Evolutionary conservation across 1,139 yeast species (phyloP).

Genomic region (Blastobotrys persicus): DNA sequence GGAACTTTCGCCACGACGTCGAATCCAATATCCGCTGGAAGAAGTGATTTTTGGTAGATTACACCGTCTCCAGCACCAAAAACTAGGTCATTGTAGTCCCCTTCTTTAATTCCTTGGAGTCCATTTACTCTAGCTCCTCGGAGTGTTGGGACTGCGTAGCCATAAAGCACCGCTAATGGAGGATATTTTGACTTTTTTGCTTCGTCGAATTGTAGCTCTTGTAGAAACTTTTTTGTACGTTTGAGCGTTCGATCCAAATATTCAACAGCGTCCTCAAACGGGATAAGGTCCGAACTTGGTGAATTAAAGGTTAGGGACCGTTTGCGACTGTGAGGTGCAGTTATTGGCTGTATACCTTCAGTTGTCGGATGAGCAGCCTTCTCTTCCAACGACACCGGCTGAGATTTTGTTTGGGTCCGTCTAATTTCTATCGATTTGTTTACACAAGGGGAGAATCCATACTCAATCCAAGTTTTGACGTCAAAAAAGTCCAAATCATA

Average conservation of each 20-base stretch:
- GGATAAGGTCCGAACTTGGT: conserved; percentile 24
- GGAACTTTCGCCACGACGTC: conserved; percentile 64
- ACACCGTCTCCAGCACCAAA: conserved; percentile 96
- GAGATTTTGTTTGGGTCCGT: conserved; percentile 13
- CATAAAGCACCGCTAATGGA: conserved; percentile 78
- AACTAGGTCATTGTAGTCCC: conserved; percentile 70
- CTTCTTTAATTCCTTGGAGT: conserved; percentile 60
- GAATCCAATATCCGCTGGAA: conserved; percentile 75
- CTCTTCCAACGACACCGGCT: conserved; percentile 6
- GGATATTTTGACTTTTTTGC: conserved; percentile 56
- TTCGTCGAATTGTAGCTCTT: conserved; percentile 55
- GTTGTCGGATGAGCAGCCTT: neutral
- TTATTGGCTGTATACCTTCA: neutral
- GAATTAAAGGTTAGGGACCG: conserved; percentile 14
- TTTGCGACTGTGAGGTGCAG: conserved; percentile 1
- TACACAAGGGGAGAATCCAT: conserved; percentile 73
- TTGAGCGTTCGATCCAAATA: conserved; percentile 63
- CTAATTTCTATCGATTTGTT: conserved; percentile 34
- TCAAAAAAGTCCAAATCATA: conserved; percentile 75
- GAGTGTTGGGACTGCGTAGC: conserved; percentile 79
- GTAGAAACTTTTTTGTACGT: conserved; percentile 56
- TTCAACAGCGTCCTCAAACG: conserved; percentile 61
- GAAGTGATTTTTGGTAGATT: conserved; percentile 73
- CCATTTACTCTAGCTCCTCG: conserved; percentile 69
- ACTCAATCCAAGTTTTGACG: conserved; percentile 75